Evolutionary conservation across 192 early-diverging fungal genomes (phyloP), one percentile per base, ranked within the genome.

Genomic region (Backusella sp.): DNA sequence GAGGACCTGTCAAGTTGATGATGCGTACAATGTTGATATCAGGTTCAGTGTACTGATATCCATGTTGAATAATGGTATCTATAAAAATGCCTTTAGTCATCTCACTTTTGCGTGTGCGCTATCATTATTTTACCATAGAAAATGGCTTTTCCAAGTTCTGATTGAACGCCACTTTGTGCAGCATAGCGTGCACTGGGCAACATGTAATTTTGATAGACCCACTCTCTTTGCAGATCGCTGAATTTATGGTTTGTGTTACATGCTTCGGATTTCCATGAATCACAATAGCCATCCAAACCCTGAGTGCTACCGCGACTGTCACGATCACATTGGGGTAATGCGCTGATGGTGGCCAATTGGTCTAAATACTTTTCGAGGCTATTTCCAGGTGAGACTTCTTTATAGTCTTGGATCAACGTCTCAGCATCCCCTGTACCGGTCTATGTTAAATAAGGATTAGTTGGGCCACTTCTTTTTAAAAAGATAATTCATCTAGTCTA

Each of bases 41-140:
- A 49, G 74, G 79, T 68, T 80, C 79, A 14, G 72, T 70, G 21
- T 80, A 80, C 68, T 80, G 79, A 53, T 70, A 80, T 12, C 79
- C 79, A 21, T 80, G 79, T n/a, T 80, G 68, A 71, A 80, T 80
- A 56, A 80, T 80, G 28, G 74, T 76, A 53, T 80, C 79, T 79
- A 74, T 4, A 62, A 72, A 72, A 2, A 62, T 2, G 34, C 26
- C 26, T 11, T 26, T 53, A 32, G 32, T 62, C 21, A 6, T 37
- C 42, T 26, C 11, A 23, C 2, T 15, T 49, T 41, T 39, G 1
- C 6, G 4, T 74, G 23, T 26, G 23, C 4, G 11, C 5, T 28
- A 12, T 44, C n/a, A 6, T 26, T 41, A 34, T 62, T 30, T 30
- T 70, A 79, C 77, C 77, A 65, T 80, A 80, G 41, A 80, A 80